Conservation (phyloP, 2,329 filamentous ascomycete genomes). For the Xylaria digitata region DNA sequence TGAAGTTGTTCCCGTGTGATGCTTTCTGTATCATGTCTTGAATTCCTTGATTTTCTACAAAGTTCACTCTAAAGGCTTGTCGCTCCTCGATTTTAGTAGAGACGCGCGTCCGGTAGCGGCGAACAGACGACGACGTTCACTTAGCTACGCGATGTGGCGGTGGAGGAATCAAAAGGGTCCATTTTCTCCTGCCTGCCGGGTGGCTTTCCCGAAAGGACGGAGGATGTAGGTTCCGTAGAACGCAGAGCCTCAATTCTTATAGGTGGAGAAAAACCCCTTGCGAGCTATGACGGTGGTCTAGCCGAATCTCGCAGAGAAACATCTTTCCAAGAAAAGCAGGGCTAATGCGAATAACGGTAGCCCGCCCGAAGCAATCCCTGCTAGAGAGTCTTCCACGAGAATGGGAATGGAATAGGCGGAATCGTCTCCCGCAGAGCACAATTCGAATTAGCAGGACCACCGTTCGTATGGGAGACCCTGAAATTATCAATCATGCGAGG, state of each 20-base stretch:
- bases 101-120: too few relatives aligned
- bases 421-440: background rate
- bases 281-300: background rate
- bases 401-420: background rate
- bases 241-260: slow-evolving; percentile 31
- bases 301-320: slow-evolving; percentile 6
- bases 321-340: slow-evolving; percentile 6
- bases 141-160: background rate
- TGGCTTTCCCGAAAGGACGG: slow-evolving; percentile 21
- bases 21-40: background rate
- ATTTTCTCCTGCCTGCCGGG: slow-evolving; percentile 3
- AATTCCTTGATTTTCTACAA: background rate
- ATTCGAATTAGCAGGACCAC: slow-evolving; percentile 13
- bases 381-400: background rate
- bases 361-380: slow-evolving; percentile 14
- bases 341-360: slow-evolving; percentile 23
- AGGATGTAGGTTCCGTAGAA: slow-evolving; percentile 34
- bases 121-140: background rate
- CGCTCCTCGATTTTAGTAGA: background rate
- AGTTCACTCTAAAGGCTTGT: background rate
- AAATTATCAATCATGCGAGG: background rate
- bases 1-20: background rate
- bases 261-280: slow-evolving; percentile 33
- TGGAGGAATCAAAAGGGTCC: background rate
- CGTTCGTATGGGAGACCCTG: background rate